Evolutionary conservation across 345 rosid species (phyloP), one percentile per base, ranked within the genome.

Genomic region (Isatis tinctoria): DNA sequence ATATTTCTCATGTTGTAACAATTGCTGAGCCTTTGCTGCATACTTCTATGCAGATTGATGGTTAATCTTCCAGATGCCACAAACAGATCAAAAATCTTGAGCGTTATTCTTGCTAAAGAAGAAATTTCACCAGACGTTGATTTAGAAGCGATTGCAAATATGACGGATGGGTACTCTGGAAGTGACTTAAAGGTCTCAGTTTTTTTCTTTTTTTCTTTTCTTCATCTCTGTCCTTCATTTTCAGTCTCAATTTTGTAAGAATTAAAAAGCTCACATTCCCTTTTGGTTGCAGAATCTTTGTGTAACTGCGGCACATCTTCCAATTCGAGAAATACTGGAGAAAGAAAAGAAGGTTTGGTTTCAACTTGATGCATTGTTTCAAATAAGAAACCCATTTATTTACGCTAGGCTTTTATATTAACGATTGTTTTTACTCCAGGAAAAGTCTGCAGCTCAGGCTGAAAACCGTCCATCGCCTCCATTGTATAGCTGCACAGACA

Each of bases 131-230:
- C 90, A 13, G 89, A 84, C 76, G 84, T 92, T 24, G 89, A 90
- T 70, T 76, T 92, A 62, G 98, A 84, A 83, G 91, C 91, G 47
- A 83, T 89, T 73, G 99, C 98, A 28, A 85, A 70, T 60, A 90
- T 95, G 97, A 87, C 98, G 12, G 93, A 90, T 67, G 99, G 99
- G 49, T 95, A 90, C 78, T 95, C 99, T 48, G 98, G 98, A 74
- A 95, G 99, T 70, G 99, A 95, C 79, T 78, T 95, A 41, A 95
- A 92, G 99, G 99, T 93, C 57, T 27, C 10, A n/a, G n/a, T n/a
- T n/a, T n/a, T n/a, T n/a, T n/a, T 4, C 27, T 22, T 80, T 36
- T 48, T 58, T 35, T 57, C 3, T 4, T 4, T 9, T 17, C 13
- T 22, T 3, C 0, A 18, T 37, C 32, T 44, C 30, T 24, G 27